phyloP scores from a whole-genome alignment of 2,329 filamentous ascomycete genomes.

The Phoma sp. region DNA sequence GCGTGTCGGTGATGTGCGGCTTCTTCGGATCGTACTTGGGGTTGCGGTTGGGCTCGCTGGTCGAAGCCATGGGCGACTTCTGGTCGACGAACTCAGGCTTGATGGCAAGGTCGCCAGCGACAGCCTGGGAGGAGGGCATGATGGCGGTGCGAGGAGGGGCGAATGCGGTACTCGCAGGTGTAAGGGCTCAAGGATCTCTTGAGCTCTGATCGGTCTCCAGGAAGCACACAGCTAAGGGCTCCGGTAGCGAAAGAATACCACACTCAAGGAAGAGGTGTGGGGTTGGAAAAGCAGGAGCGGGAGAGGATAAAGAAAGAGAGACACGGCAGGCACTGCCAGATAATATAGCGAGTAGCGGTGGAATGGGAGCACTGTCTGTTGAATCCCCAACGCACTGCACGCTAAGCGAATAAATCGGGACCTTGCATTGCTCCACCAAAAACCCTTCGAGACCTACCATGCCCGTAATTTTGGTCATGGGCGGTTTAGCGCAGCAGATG shows the following conservation, averaged over 20 bases:
- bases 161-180: slow-evolving; percentile 25
- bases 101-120: slow-evolving; percentile 55
- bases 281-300: slow-evolving; percentile 17
- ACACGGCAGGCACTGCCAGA: slow-evolving; percentile 18
- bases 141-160: slow-evolving; percentile 16
- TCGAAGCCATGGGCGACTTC: slow-evolving; percentile 55
- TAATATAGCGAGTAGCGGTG: slow-evolving; percentile 38
- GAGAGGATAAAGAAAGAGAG: slow-evolving; percentile 21
- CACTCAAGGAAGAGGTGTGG: slow-evolving; percentile 27
- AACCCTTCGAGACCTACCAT: slow-evolving; percentile 29
- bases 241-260: slow-evolving; percentile 23
- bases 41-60: slow-evolving; percentile 59
- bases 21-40: slow-evolving; percentile 69
- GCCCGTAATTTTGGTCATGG: slow-evolving; percentile 28
- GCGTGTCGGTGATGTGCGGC: slow-evolving; percentile 82
- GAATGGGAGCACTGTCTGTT: slow-evolving; percentile 34
- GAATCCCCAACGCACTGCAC: slow-evolving; percentile 33
- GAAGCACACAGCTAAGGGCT: slow-evolving; percentile 24
- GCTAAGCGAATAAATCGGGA: slow-evolving; percentile 41
- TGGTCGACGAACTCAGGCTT: slow-evolving; percentile 56
- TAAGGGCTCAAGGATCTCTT: slow-evolving; percentile 8
- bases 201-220: slow-evolving; percentile 17
- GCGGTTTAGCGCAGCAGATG: slow-evolving; percentile 24
- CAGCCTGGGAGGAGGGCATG: slow-evolving; percentile 61
- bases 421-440: slow-evolving; percentile 35